Evolutionary conservation across 768 basidiomycete genomes (phyloP).

Genomic region (Trametes cingulata): DNA sequence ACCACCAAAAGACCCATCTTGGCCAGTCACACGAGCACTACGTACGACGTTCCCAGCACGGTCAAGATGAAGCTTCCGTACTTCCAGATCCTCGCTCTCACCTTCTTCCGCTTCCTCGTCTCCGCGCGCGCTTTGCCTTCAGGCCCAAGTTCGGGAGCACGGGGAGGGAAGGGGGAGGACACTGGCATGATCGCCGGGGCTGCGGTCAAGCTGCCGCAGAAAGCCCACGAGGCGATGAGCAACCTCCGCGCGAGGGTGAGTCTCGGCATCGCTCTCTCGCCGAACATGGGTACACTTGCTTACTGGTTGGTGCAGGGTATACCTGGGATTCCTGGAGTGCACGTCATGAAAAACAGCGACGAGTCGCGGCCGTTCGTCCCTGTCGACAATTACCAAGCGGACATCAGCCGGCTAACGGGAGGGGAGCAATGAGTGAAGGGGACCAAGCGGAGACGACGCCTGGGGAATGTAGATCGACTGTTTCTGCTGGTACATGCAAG

Average conservation of each 20-base stretch:
- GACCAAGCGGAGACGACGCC: neutral
- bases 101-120: constrained; percentile 5
- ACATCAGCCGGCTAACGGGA: neutral
- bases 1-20: no score
- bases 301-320: neutral
- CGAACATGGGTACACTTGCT: neutral
- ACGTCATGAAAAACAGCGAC: constrained; percentile 11
- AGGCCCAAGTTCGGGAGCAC: neutral
- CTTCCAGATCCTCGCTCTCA: constrained; percentile 2
- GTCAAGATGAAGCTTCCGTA: constrained; percentile 5
- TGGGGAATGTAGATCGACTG: no score
- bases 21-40: no score
- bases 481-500: no score
- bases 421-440: neutral
- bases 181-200: neutral
- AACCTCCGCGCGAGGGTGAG: neutral
- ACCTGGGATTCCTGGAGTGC: neutral
- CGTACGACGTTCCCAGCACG: no score
- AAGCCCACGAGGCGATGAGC: neutral
- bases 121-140: neutral
- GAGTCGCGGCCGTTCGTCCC: neutral
- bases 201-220: neutral
- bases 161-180: neutral
- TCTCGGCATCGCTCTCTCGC: neutral
- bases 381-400: neutral